These are phyloP conservation scores for Prinsepia uniflora DNA, from an alignment of 306 rosid genomes.

Conservation along the genomic window DNA sequence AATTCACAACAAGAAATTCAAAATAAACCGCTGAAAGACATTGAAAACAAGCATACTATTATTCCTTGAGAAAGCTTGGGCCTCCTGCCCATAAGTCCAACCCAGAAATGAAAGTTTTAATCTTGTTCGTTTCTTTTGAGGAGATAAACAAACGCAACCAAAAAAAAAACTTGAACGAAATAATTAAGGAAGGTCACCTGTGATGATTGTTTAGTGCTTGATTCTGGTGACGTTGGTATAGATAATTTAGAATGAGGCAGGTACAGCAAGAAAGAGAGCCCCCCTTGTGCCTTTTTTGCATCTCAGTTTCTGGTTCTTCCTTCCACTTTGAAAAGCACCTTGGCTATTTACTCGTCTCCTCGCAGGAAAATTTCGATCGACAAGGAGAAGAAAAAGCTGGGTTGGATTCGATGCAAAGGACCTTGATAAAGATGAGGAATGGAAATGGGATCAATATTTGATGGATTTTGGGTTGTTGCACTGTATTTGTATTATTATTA, in stretches of 20 bases:
- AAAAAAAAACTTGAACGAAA: too few relatives aligned
- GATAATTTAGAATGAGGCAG: conserved; percentile 8
- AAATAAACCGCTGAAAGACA: neutral
- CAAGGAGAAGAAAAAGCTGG: neutral
- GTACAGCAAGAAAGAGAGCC: neutral
- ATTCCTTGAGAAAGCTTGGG: neutral
- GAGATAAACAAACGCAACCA: neutral
- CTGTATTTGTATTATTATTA: conserved; percentile 20
- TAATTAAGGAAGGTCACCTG: neutral
- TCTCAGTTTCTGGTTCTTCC: conserved; percentile 11
- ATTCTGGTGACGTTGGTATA: neutral
- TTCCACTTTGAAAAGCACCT: neutral
- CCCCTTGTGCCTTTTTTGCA: conserved; percentile 19
- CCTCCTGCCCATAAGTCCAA: neutral
- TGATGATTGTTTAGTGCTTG: neutral
- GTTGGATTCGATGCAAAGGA: too few relatives aligned
- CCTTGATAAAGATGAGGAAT: too few relatives aligned
- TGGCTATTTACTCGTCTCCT: neutral
- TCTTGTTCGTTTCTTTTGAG: neutral
- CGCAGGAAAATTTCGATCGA: neutral
- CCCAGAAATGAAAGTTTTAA: neutral
- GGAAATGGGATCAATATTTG: conserved; percentile 18
- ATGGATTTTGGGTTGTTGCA: conserved; percentile 17
- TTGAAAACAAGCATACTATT: neutral
- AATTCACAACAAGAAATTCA: neutral